Percentiles rank a stretch among this genome's conserved stretches.
Conservation (phyloP, 768 basidiomycete genomes). For the Butyriboletus loyo region DNA sequence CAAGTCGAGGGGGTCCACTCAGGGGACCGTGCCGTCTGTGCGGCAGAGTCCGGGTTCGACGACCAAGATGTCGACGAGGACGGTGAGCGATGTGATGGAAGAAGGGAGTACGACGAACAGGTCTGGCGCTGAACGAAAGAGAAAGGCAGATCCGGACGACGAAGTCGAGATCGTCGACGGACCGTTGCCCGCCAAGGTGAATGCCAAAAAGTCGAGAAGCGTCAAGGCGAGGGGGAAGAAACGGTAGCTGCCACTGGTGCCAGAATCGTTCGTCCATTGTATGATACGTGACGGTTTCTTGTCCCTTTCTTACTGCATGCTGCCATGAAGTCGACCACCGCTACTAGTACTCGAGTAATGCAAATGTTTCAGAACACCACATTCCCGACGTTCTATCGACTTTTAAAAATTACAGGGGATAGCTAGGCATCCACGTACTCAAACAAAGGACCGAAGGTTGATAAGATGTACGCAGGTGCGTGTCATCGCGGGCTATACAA, state of each 20-base stretch:
- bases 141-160: slow-evolving; percentile 54
- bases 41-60: slow-evolving; percentile 50
- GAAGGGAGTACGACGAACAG: slow-evolving; percentile 30
- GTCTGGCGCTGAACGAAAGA: slow-evolving; percentile 35
- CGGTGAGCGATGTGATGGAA: slow-evolving; percentile 42
- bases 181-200: slow-evolving; percentile 38
- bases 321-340: background rate
- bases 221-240: slow-evolving; percentile 44
- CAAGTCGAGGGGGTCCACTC: slow-evolving; percentile 35
- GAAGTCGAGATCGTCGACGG: slow-evolving; percentile 55
- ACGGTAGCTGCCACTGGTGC: slow-evolving; percentile 32
- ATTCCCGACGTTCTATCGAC: background rate
- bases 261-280: background rate
- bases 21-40: slow-evolving; percentile 26
- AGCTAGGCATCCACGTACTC: too few relatives aligned
- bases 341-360: background rate
- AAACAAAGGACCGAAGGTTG: too few relatives aligned
- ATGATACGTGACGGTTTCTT: too few relatives aligned
- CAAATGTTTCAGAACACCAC: background rate
- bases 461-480: too few relatives aligned
- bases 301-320: too few relatives aligned
- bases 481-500: too few relatives aligned
- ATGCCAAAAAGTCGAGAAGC: slow-evolving; percentile 29
- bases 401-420: too few relatives aligned
- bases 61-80: slow-evolving; percentile 44